These are phyloP conservation scores for Russula dissimulans DNA, from an alignment of 768 basidiomycete genomes.

Conservation along the genomic window DNA sequence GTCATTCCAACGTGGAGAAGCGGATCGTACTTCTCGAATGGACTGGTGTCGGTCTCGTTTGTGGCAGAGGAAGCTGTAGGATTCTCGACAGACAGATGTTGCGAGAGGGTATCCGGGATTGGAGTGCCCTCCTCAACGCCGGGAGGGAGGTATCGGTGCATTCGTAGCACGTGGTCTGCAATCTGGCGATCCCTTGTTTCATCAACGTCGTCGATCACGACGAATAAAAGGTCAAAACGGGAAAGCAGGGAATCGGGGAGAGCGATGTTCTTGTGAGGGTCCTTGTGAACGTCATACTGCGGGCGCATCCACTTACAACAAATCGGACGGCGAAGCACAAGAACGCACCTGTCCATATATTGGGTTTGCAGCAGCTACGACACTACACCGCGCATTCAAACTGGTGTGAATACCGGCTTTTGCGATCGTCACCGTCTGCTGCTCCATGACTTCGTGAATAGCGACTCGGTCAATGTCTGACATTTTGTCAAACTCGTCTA, in stretches of 20 bases:
- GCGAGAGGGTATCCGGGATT: slow-evolving; percentile 75
- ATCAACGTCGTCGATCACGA: slow-evolving; percentile 97
- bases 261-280: slow-evolving; percentile 97
- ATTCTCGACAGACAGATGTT: slow-evolving; percentile 81
- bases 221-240: slow-evolving; percentile 96
- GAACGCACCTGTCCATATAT: slow-evolving; percentile 79
- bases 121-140: slow-evolving; percentile 97
- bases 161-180: slow-evolving; percentile 93
- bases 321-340: neutral
- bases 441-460: slow-evolving; percentile 99
- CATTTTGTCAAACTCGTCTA: slow-evolving; percentile 99
- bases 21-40: slow-evolving; percentile 96
- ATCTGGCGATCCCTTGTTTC: slow-evolving; percentile 89
- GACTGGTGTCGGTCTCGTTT: slow-evolving; percentile 60
- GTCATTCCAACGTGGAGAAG: slow-evolving; percentile 81
- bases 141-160: slow-evolving; percentile 94
- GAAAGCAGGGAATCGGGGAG: slow-evolving; percentile 95
- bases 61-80: slow-evolving; percentile 40
- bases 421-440: slow-evolving; percentile 98
- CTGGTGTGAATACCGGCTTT: slow-evolving; percentile 99
- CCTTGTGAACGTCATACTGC: slow-evolving; percentile 98
- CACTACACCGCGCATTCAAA: slow-evolving; percentile 94
- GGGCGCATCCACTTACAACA: neutral
- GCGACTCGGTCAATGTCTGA: slow-evolving; percentile 97
- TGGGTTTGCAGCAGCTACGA: slow-evolving; percentile 96